A percentile compares a stretch with the other conserved stretches of the same genome.
These are phyloP conservation scores for Drosera capensis DNA, from an alignment of 148 eudicot species.

Conservation along the genomic window DNA sequence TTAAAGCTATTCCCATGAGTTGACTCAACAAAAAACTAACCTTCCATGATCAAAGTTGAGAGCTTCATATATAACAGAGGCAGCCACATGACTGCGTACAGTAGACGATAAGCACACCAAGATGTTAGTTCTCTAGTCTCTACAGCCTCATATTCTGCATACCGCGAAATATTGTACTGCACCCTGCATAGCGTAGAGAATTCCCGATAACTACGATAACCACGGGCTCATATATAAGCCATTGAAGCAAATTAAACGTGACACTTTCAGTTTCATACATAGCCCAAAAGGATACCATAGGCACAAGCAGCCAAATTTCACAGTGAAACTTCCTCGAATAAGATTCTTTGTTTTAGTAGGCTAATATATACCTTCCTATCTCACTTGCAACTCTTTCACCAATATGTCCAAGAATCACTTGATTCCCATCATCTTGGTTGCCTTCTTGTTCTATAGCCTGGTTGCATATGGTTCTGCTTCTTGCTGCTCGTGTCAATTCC, in stretches of 20 bases:
- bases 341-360: conserved; percentile 8
- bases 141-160: too few relatives aligned
- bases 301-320: neutral
- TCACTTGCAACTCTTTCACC: neutral
- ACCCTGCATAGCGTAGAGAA: too few relatives aligned
- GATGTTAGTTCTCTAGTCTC: too few relatives aligned
- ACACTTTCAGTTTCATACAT: neutral
- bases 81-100: too few relatives aligned
- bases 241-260: neutral
- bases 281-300: neutral
- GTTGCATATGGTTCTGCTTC: conserved; percentile 3
- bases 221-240: neutral
- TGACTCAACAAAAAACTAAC: too few relatives aligned
- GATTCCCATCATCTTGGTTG: neutral
- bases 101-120: too few relatives aligned
- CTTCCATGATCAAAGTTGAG: too few relatives aligned
- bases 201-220: too few relatives aligned
- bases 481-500: conserved; percentile 20
- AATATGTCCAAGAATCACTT: neutral
- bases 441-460: neutral
- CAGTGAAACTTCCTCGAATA: too few relatives aligned
- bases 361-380: neutral
- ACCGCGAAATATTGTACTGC: too few relatives aligned
- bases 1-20: too few relatives aligned
- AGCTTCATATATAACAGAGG: too few relatives aligned